These are phyloP conservation scores for Citrus mangshanensis DNA, from an alignment of 345 rosid species.

Conservation along the genomic window DNA sequence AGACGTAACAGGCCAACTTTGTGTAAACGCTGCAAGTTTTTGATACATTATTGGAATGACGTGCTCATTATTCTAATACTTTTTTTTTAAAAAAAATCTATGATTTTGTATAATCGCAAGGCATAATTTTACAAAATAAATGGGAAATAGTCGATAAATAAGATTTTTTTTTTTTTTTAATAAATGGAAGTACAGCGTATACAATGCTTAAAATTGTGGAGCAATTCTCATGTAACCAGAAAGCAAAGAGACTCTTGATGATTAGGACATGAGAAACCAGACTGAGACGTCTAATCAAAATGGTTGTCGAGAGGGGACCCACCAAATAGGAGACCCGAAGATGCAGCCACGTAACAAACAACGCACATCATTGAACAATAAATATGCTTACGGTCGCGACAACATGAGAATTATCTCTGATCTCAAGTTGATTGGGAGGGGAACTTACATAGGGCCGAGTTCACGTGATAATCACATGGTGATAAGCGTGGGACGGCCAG, in stretches of 20 bases:
- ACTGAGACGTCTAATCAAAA: background rate
- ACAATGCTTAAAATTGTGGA: background rate
- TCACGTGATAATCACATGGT: constrained; percentile 58
- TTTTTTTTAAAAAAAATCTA: too few relatives aligned
- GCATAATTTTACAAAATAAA: too few relatives aligned
- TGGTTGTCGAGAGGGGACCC: background rate
- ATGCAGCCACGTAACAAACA: background rate
- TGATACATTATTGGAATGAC: too few relatives aligned
- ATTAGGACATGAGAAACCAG: background rate
- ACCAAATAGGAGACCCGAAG: background rate
- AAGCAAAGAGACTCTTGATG: background rate
- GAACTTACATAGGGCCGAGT: background rate
- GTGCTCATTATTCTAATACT: too few relatives aligned
- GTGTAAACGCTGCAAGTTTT: too few relatives aligned
- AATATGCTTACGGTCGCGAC: background rate
- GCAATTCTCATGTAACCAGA: background rate
- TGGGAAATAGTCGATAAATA: background rate
- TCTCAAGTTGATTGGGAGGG: background rate
- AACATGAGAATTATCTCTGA: background rate
- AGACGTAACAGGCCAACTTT: too few relatives aligned
- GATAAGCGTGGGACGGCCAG: background rate
- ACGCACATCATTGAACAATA: background rate
- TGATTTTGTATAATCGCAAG: too few relatives aligned
- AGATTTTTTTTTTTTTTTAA: too few relatives aligned
- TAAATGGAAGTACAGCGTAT: background rate